Conservation (phyloP, 495 filamentous ascomycete species). For the Melanomma pulvis-pyrius region DNA sequence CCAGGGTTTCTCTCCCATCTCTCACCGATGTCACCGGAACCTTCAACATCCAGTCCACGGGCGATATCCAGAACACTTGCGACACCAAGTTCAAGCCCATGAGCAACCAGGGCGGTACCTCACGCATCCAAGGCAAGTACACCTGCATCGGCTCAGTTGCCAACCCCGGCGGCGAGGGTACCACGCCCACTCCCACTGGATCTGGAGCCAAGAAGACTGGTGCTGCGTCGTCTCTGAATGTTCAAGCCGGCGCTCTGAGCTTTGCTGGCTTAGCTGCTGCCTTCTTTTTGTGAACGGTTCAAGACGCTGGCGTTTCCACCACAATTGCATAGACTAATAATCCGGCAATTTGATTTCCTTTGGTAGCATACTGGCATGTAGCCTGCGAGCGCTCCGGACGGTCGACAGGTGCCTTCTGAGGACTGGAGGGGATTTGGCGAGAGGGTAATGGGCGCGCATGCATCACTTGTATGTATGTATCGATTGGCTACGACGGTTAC, state of each 20-base stretch:
- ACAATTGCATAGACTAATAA: constrained; percentile 42
- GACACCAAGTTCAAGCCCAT: constrained; percentile 52
- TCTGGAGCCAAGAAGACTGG: constrained; percentile 32
- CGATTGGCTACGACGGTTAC: constrained; percentile 28
- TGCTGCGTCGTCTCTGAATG: constrained; percentile 41
- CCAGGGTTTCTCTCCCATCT: constrained; percentile 68
- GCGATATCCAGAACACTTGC: constrained; percentile 44
- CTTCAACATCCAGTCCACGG: constrained; percentile 80
- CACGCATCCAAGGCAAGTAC: constrained; percentile 50
- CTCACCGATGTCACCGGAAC: constrained; percentile 79
- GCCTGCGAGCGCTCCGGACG: constrained; percentile 23
- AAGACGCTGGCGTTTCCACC: constrained; percentile 37
- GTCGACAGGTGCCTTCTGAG: constrained; percentile 12
- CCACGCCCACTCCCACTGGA: constrained; percentile 33
- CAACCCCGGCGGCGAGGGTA: constrained; percentile 38
- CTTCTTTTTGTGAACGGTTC: constrained; percentile 44
- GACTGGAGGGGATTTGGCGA: constrained; percentile 16
- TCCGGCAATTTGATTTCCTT: constrained; percentile 36
- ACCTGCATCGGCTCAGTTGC: constrained; percentile 45
- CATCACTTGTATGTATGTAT: constrained; percentile 36
- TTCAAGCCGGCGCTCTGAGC: constrained; percentile 38
- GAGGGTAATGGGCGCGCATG: constrained; percentile 29
- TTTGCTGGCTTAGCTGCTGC: constrained; percentile 45
- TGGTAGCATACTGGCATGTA: constrained; percentile 31
- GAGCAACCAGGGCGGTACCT: constrained; percentile 47